These are phyloP conservation scores for Sphagnurus paluster DNA, from an alignment of 1,284 basidiomycete species.

Conservation along the genomic window DNA sequence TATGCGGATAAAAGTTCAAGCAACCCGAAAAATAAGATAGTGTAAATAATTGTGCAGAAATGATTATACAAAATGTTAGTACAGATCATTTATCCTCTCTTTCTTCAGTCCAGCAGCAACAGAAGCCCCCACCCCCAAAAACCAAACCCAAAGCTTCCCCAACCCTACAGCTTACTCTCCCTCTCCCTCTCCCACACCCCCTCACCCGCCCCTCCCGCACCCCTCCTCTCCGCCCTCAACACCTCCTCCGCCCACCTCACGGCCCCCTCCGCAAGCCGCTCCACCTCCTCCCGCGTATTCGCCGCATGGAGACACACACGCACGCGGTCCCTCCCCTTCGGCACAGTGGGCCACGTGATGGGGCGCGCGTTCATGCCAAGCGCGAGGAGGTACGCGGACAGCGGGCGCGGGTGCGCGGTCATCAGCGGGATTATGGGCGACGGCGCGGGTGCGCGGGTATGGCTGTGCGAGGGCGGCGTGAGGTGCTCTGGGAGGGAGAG, in stretches of 20 bases:
- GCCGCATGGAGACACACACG: constrained; percentile 82
- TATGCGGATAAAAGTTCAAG: no score
- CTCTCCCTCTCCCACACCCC: neutral
- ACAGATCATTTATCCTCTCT: no score
- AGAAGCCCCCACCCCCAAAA: no score
- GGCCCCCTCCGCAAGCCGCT: constrained; percentile 50
- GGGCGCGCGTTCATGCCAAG: constrained; percentile 73
- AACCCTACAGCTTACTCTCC: constrained; percentile 13
- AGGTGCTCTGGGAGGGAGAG: constrained; percentile 43
- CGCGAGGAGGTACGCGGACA: constrained; percentile 64
- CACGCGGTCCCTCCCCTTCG: constrained; percentile 80
- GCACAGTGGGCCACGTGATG: constrained; percentile 85
- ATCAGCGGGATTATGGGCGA: constrained; percentile 87
- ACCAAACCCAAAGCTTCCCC: no score
- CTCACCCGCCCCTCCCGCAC: neutral
- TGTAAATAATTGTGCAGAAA: no score
- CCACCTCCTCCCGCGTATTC: constrained; percentile 67
- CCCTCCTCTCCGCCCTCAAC: constrained; percentile 13
- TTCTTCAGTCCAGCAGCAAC: no score
- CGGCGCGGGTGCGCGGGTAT: constrained; percentile 21
- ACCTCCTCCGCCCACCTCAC: constrained; percentile 49
- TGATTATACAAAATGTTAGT: no score
- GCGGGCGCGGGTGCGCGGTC: constrained; percentile 69
- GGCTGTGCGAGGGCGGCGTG: constrained; percentile 21
- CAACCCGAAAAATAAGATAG: no score